Evolutionary conservation across 2,329 filamentous ascomycete species (phyloP).

Genomic region (Ophioceras dolichostomum): DNA sequence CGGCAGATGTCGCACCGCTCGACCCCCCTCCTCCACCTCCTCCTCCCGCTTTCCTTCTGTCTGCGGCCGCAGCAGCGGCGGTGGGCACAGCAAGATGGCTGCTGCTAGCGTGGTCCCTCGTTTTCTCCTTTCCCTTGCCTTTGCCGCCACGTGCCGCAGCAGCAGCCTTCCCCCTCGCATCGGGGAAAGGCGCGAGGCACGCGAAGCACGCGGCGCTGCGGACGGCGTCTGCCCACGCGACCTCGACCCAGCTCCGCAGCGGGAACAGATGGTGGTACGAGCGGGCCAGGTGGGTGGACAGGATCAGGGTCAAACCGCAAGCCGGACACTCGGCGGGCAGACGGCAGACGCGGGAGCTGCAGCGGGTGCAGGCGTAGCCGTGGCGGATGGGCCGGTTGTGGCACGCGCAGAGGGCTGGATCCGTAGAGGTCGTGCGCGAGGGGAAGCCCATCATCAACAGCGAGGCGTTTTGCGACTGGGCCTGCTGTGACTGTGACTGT

Average conservation of each 20-base stretch:
- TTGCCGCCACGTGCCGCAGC: conserved; percentile 4
- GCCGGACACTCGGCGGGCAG: conserved; percentile 84
- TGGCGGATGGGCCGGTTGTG: conserved; percentile 72
- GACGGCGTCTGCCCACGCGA: conserved; percentile 64
- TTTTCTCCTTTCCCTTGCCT: conserved; percentile 1
- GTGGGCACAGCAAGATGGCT: conserved; percentile 4
- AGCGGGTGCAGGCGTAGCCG: conserved; percentile 85
- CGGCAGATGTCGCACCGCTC: conserved; percentile 3
- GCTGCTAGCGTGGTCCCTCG: conserved; percentile 4
- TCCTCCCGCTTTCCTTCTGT: too few species aligned
- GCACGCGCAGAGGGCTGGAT: conserved; percentile 74
- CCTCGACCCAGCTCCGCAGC: conserved; percentile 79
- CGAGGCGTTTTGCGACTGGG: conserved; percentile 28
- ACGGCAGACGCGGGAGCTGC: conserved; percentile 76
- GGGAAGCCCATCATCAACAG: conserved; percentile 98
- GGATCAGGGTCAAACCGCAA: conserved; percentile 82
- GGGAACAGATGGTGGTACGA: conserved; percentile 91
- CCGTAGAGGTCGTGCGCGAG: conserved; percentile 63
- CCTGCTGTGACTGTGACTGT: conserved; percentile 17
- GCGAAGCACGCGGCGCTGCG: conserved; percentile 54
- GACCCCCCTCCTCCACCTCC: conserved; percentile 5
- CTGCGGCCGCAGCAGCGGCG: too few species aligned
- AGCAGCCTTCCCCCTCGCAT: conserved; percentile 7
- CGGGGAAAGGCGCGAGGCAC: conserved; percentile 64
- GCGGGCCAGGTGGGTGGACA: conserved; percentile 86